These are phyloP conservation scores for Neurospora sp. DNA, from an alignment of 495 filamentous ascomycete species.

Conservation along the genomic window DNA sequence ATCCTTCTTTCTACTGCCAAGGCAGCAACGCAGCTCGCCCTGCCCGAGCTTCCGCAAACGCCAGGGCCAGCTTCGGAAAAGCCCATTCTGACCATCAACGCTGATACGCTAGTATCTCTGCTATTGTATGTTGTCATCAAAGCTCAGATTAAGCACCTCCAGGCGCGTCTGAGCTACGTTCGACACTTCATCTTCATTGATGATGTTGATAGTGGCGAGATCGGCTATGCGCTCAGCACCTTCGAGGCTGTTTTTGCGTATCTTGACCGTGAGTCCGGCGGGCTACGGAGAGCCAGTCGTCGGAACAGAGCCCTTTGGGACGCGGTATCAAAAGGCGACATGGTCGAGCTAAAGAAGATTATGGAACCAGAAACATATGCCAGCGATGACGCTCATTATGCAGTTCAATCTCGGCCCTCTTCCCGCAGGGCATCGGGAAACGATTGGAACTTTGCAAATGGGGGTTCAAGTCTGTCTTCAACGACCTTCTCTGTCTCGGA, in stretches of 20 bases:
- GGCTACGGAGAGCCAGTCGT: conserved; percentile 69
- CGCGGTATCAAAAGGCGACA: conserved; percentile 62
- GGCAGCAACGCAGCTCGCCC: conserved; percentile 53
- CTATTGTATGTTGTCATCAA: conserved; percentile 89
- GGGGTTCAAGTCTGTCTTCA: conserved; percentile 33
- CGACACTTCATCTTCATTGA: conserved; percentile 93
- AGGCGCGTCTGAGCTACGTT: conserved; percentile 84
- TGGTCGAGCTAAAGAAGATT: conserved; percentile 65
- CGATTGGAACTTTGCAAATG: conserved; percentile 34
- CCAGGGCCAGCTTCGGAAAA: conserved; percentile 25
- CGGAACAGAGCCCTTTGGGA: conserved; percentile 86
- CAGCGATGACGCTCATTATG: conserved; percentile 31
- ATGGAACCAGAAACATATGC: conserved; percentile 53
- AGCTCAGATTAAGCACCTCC: conserved; percentile 76
- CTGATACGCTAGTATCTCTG: conserved; percentile 88
- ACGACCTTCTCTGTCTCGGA: conserved; percentile 32
- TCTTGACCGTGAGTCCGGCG: conserved; percentile 70
- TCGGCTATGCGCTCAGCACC: conserved; percentile 94
- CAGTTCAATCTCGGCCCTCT: conserved; percentile 23
- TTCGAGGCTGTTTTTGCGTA: conserved; percentile 94
- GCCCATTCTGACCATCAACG: conserved; percentile 72
- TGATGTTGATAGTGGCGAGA: conserved; percentile 93
- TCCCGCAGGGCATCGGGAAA: conserved; percentile 29
- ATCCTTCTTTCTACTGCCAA: conserved; percentile 82
- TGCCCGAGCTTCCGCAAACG: conserved; percentile 32